Evolutionary conservation across 2,329 filamentous ascomycete species (phyloP).

Genomic region (Beauveria varroae): DNA sequence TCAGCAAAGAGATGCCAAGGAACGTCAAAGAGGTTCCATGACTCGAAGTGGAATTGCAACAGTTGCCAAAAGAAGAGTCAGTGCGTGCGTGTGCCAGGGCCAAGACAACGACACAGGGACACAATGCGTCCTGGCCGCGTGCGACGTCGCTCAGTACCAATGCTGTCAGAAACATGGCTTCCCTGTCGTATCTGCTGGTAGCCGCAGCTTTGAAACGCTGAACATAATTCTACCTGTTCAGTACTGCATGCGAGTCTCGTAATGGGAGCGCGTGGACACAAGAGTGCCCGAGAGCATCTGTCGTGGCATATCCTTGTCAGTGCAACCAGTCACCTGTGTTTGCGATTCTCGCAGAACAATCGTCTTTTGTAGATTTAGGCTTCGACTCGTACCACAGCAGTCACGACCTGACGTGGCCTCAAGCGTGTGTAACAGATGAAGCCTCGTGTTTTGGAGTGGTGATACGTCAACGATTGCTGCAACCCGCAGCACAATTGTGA

Average conservation of each 20-base stretch:
- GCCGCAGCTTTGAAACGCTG: not conserved
- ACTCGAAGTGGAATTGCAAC: not conserved
- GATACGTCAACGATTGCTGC: not conserved
- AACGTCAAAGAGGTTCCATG: not conserved
- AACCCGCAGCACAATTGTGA: not conserved
- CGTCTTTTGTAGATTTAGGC: not conserved
- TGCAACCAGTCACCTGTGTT: not conserved
- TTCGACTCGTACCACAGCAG: not conserved
- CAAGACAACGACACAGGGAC: not conserved
- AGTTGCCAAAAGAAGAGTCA: not conserved
- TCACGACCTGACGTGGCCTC: not conserved
- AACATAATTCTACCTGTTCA: not conserved
- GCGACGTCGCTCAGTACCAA: not conserved
- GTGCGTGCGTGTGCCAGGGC: not conserved
- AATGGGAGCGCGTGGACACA: not conserved
- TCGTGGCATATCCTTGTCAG: not conserved
- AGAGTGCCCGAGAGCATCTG: not conserved
- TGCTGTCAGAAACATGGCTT: not conserved
- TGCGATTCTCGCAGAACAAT: not conserved
- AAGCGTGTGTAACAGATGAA: not conserved
- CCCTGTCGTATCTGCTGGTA: slow-evolving; percentile 2
- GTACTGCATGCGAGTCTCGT: not conserved
- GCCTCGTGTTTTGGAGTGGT: not conserved
- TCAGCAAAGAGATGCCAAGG: not conserved
- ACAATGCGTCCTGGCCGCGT: not conserved